Conservation (phyloP, 768 basidiomycete genomes). For the Nevesoporus exiguus region DNA sequence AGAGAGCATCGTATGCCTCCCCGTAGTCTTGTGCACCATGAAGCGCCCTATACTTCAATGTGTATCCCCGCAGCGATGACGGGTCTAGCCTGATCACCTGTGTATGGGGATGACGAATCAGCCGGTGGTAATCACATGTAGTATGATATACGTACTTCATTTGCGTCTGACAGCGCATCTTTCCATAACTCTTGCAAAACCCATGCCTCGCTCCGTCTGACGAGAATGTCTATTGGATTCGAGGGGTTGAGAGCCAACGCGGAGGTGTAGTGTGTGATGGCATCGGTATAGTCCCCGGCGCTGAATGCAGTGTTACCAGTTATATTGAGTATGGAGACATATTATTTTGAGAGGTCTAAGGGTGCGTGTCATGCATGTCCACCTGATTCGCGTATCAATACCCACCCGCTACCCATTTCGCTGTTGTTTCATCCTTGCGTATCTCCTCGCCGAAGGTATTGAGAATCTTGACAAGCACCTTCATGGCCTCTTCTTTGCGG, state of each 20-base stretch:
- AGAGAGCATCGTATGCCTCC: not conserved
- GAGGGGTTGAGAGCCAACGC: not conserved
- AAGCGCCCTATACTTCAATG: not conserved
- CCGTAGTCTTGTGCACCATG: not conserved
- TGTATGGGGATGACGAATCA: not conserved
- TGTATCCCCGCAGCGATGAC: not conserved
- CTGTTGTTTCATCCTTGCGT: not conserved
- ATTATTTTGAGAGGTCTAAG: not conserved
- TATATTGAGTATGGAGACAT: not conserved
- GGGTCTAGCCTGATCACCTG: not conserved
- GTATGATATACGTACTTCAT: not conserved
- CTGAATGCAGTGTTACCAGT: not conserved
- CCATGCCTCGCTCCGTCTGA: not conserved
- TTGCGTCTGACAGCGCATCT: not conserved
- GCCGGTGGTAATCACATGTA: not conserved
- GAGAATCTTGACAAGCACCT: not conserved
- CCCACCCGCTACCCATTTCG: not conserved
- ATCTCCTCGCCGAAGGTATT: not conserved
- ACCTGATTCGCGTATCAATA: not conserved
- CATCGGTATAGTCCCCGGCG: not conserved
- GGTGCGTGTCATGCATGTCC: not conserved
- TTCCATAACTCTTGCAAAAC: no score
- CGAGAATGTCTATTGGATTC: not conserved
- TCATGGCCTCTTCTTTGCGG: not conserved
- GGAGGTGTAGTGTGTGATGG: conserved; percentile 3